phyloP scores from a whole-genome alignment of 345 rosid species.

The Populus simonii region DNA sequence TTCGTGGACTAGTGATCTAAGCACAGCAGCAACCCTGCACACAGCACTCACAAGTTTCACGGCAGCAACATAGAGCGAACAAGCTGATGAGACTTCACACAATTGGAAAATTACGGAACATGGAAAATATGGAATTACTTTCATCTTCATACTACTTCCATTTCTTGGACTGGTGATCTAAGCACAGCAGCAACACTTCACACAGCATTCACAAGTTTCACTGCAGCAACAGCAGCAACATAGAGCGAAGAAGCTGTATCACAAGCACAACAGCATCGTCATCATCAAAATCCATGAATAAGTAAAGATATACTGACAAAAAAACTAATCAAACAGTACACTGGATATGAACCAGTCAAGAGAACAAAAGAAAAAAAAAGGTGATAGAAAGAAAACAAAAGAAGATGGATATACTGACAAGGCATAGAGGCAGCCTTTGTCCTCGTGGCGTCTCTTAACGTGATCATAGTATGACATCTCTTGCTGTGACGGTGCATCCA shows the following conservation, averaged over 20 bases:
- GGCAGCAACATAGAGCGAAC: conserved; percentile 22
- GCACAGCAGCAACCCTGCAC: conserved; percentile 5
- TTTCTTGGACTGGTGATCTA: background rate
- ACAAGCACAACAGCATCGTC: background rate
- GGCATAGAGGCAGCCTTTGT: conserved; percentile 38
- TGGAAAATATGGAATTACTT: background rate
- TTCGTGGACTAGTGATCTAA: background rate
- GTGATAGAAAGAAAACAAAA: background rate
- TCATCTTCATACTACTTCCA: background rate
- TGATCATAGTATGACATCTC: conserved; percentile 27
- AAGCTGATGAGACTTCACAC: background rate
- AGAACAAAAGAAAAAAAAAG: background rate
- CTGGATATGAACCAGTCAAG: background rate
- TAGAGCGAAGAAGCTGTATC: conserved; percentile 10
- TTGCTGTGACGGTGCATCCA: conserved; percentile 30
- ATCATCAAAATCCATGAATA: background rate
- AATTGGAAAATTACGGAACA: background rate
- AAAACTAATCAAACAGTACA: background rate
- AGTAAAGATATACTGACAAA: background rate
- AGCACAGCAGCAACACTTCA: conserved; percentile 6
- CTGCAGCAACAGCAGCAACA: conserved; percentile 29
- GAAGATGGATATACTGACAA: conserved; percentile 17
- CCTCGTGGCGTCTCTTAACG: conserved; percentile 26
- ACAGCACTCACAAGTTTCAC: conserved; percentile 19
- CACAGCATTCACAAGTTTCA: conserved; percentile 18